These are phyloP conservation scores for Oxytropis ochrocephala DNA, from an alignment of 306 rosid species.

Conservation along the genomic window DNA sequence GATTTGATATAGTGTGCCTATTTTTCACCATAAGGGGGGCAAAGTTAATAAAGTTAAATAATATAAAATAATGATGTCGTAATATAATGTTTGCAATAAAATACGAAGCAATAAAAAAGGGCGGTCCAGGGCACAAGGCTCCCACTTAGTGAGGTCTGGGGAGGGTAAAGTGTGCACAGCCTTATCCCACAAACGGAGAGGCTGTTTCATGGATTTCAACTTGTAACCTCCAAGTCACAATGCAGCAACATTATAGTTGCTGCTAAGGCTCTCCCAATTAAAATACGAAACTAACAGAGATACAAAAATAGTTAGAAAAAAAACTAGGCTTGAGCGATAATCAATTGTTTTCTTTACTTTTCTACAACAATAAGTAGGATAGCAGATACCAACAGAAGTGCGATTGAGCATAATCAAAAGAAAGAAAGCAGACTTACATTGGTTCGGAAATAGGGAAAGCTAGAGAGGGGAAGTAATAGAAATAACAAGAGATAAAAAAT, in stretches of 20 bases:
- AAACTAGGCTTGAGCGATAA: neutral
- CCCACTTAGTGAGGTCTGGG: no score
- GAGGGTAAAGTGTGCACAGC: no score
- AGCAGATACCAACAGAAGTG: neutral
- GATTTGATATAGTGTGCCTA: slow-evolving; percentile 85
- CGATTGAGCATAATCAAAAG: neutral
- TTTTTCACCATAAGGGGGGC: neutral
- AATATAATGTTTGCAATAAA: neutral
- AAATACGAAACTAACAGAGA: slow-evolving; percentile 1
- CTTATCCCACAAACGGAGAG: no score
- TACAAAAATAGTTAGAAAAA: neutral
- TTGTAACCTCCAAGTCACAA: no score
- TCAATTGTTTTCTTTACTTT: neutral
- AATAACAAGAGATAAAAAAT: neutral
- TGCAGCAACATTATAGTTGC: no score
- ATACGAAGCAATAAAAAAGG: neutral
- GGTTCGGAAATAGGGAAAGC: neutral
- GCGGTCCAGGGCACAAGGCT: no score
- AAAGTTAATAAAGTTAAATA: neutral
- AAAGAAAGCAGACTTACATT: neutral
- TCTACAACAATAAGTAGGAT: slow-evolving; percentile 6
- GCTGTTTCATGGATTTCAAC: no score
- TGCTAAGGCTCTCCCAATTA: neutral
- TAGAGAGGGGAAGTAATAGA: neutral
- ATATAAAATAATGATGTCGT: neutral